A percentile compares a stretch with the other conserved stretches of the same genome.
Conservation (phyloP, 2,329 filamentous ascomycete genomes). For the Cytospora paraplurivora region DNA sequence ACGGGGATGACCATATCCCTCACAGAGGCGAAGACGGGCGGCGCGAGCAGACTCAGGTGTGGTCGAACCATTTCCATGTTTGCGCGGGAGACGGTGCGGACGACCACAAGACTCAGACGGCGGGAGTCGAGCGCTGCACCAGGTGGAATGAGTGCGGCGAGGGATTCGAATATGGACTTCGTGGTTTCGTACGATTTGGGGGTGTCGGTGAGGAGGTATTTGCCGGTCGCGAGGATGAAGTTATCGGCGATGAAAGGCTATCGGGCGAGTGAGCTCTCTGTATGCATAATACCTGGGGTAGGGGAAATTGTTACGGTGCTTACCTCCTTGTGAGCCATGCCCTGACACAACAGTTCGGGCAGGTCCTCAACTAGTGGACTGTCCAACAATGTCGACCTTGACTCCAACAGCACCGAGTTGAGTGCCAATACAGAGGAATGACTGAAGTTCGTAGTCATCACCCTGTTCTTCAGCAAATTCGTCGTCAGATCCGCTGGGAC, state of each 20-base stretch:
- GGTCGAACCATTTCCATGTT: slow-evolving; percentile 80
- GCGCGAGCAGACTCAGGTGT: slow-evolving; percentile 77
- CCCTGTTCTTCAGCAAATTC: slow-evolving; percentile 65
- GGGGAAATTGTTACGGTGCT: slow-evolving; percentile 40
- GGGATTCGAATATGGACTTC: slow-evolving; percentile 77
- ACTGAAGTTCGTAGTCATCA: slow-evolving; percentile 75
- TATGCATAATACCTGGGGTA: background rate
- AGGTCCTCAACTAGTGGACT: slow-evolving; percentile 71
- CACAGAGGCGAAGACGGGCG: slow-evolving; percentile 84
- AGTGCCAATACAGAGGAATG: slow-evolving; percentile 81
- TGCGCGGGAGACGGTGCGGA: slow-evolving; percentile 80
- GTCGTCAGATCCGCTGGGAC: slow-evolving; percentile 71
- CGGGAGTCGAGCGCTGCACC: slow-evolving; percentile 81
- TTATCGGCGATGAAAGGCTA: slow-evolving; percentile 87
- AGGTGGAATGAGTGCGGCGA: slow-evolving; percentile 74
- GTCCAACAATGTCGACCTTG: slow-evolving; percentile 68
- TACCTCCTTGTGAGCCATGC: slow-evolving; percentile 76
- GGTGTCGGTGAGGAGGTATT: slow-evolving; percentile 75
- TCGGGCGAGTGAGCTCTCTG: slow-evolving; percentile 17
- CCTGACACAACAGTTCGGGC: slow-evolving; percentile 74
- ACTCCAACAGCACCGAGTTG: slow-evolving; percentile 85
- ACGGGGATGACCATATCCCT: slow-evolving; percentile 91
- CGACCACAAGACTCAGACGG: slow-evolving; percentile 80
- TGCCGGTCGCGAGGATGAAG: slow-evolving; percentile 84
- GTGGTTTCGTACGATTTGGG: slow-evolving; percentile 73